Evolutionary conservation across 768 basidiomycete species (phyloP).

Genomic region (Pisolithus microcarpus): DNA sequence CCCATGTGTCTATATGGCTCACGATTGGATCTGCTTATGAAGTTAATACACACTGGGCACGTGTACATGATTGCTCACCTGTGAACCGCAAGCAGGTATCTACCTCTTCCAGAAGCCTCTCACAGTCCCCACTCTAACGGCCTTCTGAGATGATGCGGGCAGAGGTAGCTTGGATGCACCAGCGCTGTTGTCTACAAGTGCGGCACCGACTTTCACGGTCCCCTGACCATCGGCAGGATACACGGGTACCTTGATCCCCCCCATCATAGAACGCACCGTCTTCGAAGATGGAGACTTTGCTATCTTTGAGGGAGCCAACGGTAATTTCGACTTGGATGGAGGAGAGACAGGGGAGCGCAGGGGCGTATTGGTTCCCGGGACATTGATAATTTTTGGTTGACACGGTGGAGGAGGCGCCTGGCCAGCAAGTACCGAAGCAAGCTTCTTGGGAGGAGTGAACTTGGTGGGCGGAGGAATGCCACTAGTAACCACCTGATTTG

Average conservation of each 20-base stretch:
- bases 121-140: background rate
- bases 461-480: conserved; percentile 10
- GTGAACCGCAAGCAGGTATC: background rate
- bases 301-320: conserved; percentile 12
- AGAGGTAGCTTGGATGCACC: background rate
- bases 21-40: too few relatives aligned
- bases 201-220: background rate
- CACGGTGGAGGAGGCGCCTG: conserved; percentile 12
- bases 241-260: background rate
- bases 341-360: background rate
- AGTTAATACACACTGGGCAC: too few relatives aligned
- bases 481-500: conserved; percentile 15
- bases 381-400: background rate
- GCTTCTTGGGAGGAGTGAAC: conserved; percentile 25
- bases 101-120: background rate
- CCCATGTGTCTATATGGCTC: too few relatives aligned
- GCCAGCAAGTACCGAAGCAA: conserved; percentile 22
- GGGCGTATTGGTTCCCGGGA: too few relatives aligned
- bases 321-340: conserved; percentile 16
- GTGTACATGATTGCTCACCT: background rate
- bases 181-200: background rate
- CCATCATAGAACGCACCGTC: conserved; percentile 5
- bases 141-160: background rate
- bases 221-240: background rate
- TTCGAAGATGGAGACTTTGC: background rate